Percentiles rank a stretch among this genome's conserved stretches.
These are phyloP conservation scores for Inga oerstediana DNA, from an alignment of 306 rosid genomes.

Conservation along the genomic window DNA sequence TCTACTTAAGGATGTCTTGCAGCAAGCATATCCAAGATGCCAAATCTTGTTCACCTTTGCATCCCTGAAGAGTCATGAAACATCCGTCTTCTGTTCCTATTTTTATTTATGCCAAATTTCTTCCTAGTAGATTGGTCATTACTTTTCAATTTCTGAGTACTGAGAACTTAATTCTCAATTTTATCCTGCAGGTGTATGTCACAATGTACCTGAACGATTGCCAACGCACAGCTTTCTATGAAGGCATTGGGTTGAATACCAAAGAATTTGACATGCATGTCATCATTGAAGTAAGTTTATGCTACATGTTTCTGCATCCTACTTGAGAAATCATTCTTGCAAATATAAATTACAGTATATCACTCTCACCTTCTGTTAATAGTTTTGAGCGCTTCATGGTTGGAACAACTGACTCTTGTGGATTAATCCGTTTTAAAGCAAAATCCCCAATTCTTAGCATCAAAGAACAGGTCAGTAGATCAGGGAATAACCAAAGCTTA, in stretches of 20 bases:
- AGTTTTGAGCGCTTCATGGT: background rate
- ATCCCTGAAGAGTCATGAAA: background rate
- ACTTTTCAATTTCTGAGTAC: background rate
- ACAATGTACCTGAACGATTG: conserved; percentile 99
- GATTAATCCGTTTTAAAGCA: background rate
- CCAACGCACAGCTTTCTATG: conserved; percentile 93
- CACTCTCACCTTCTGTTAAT: background rate
- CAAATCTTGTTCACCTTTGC: conserved; percentile 7
- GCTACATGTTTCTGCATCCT: conserved; percentile 6
- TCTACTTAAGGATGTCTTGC: background rate
- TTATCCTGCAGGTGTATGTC: conserved; percentile 79
- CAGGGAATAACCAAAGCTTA: background rate
- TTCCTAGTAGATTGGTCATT: background rate
- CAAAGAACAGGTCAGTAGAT: background rate
- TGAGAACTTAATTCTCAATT: conserved; percentile 12
- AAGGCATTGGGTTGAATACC: conserved; percentile 93
- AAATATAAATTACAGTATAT: background rate
- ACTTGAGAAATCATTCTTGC: background rate
- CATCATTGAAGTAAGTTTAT: conserved; percentile 84
- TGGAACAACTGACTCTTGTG: background rate
- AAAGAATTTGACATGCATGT: conserved; percentile 99
- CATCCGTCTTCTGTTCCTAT: background rate
- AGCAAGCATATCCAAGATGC: conserved; percentile 12
- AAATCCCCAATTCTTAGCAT: background rate
- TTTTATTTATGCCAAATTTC: background rate